Conservation (phyloP, 2,329 filamentous ascomycete genomes). For the Alternaria longipes region DNA sequence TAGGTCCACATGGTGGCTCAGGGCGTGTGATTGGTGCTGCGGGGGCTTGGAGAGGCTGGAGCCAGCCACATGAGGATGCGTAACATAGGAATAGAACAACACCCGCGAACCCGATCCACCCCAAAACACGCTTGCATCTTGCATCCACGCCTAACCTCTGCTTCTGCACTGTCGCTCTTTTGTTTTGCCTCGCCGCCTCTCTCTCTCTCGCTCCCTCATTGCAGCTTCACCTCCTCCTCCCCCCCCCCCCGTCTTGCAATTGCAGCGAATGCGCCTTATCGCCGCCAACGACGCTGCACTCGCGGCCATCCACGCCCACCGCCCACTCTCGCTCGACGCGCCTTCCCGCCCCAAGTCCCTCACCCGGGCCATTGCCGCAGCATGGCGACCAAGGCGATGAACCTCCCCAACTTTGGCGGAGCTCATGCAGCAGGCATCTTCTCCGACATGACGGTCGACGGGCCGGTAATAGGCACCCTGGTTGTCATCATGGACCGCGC, state of each 20-base stretch:
- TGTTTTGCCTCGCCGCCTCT: constrained; percentile 15
- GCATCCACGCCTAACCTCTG: constrained; percentile 16
- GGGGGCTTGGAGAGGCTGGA: constrained; percentile 26
- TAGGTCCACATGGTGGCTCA: constrained; percentile 9
- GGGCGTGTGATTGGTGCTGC: constrained; percentile 12
- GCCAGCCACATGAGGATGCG: constrained; percentile 31
- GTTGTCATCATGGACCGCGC: constrained; percentile 92
- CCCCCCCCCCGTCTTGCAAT: constrained; percentile 14
- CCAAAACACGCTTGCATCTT: constrained; percentile 13
- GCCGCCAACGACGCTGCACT: constrained; percentile 23
- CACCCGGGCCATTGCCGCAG: constrained; percentile 4
- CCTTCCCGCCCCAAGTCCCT: constrained; percentile 9
- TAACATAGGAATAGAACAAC: constrained; percentile 23
- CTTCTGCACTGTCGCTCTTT: constrained; percentile 30
- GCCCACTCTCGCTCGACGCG: constrained; percentile 10
- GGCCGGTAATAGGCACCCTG: constrained; percentile 90
- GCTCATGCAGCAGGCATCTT: constrained; percentile 92
- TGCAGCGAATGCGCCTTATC: constrained; percentile 35
- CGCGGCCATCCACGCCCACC: constrained; percentile 19
- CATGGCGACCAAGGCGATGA: constrained; percentile 51
- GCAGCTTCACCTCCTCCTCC: background rate
- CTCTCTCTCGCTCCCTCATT: background rate
- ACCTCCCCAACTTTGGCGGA: constrained; percentile 55
- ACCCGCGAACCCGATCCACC: constrained; percentile 7
- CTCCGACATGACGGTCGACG: constrained; percentile 91